Evolutionary conservation across 2,329 filamentous ascomycete genomes (phyloP).

Genomic region (Alternaria hordeiaustralica): DNA sequence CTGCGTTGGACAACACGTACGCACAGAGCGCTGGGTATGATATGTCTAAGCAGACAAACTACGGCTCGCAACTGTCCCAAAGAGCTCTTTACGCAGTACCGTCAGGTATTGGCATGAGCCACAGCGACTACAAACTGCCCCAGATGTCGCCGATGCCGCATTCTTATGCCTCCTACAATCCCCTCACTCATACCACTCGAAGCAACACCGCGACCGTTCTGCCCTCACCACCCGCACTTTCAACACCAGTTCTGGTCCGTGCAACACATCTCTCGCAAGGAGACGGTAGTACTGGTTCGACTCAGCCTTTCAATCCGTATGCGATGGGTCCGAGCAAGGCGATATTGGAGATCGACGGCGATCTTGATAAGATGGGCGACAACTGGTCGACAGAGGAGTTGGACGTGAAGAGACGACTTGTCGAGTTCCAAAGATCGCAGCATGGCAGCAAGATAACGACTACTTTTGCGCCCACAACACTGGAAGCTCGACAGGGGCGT

Average conservation of each 20-base stretch:
- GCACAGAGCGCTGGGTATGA: conserved; percentile 50
- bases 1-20: conserved; percentile 44
- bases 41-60: conserved; percentile 39
- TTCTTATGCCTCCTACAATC: conserved; percentile 52
- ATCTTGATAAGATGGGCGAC: conserved; percentile 82
- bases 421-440: conserved; percentile 86
- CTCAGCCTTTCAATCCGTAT: conserved; percentile 72
- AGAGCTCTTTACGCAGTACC: conserved; percentile 45
- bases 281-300: conserved; percentile 51
- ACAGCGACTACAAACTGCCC: conserved; percentile 41
- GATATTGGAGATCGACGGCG: conserved; percentile 80
- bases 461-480: conserved; percentile 78
- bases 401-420: conserved; percentile 78
- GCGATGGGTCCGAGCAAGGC: conserved; percentile 82
- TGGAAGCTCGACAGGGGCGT: conserved; percentile 79
- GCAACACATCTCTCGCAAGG: conserved; percentile 69
- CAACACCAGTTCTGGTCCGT: conserved; percentile 68
- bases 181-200: conserved; percentile 53
- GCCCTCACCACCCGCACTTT: conserved; percentile 53
- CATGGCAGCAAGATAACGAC: conserved; percentile 80
- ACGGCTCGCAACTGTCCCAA: conserved; percentile 43
- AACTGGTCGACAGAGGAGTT: conserved; percentile 85
- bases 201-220: conserved; percentile 49
- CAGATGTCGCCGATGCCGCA: conserved; percentile 45
- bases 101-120: conserved; percentile 34